Percentiles rank a stretch among this genome's conserved stretches.
phyloP scores from a whole-genome alignment of 2,329 filamentous ascomycete genomes.

The Phaeosphaeriaceae sp. region DNA sequence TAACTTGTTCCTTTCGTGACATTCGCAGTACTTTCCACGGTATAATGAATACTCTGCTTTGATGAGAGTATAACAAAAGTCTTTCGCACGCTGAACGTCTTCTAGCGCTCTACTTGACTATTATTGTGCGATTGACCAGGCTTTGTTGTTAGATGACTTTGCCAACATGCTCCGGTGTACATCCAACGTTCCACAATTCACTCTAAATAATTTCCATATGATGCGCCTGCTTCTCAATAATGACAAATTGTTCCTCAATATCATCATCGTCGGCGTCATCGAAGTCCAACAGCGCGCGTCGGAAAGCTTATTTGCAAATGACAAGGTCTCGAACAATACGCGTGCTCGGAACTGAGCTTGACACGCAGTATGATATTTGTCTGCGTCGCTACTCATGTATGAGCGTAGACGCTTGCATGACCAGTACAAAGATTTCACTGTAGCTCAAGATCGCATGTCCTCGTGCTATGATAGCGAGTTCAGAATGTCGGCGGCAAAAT shows the following conservation, averaged over 20 bases:
- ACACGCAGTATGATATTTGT: not conserved
- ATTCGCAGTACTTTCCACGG: too few relatives aligned
- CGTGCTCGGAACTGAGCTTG: not conserved
- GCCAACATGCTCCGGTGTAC: too few relatives aligned
- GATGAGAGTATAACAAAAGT: not conserved
- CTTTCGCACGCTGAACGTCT: not conserved
- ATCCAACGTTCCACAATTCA: too few relatives aligned
- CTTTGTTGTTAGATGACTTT: not conserved
- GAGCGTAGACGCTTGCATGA: too few relatives aligned
- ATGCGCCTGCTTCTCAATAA: too few relatives aligned
- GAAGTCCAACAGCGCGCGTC: not conserved
- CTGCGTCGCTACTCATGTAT: not conserved
- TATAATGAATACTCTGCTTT: too few relatives aligned
- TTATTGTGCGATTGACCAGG: not conserved
- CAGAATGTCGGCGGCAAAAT: too few relatives aligned
- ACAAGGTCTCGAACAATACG: not conserved
- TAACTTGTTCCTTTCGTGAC: too few relatives aligned
- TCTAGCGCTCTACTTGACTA: not conserved
- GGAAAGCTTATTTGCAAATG: not conserved
- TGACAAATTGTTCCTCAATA: not conserved
- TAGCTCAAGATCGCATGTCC: too few relatives aligned
- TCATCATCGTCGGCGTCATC: not conserved
- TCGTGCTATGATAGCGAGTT: too few relatives aligned
- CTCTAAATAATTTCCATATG: too few relatives aligned
- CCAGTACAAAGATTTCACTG: too few relatives aligned